A percentile compares a stretch with the other conserved stretches of the same genome.
These are phyloP conservation scores for Ustilaginoidea virens DNA, from an alignment of 2,329 filamentous ascomycete genomes.

Conservation along the genomic window DNA sequence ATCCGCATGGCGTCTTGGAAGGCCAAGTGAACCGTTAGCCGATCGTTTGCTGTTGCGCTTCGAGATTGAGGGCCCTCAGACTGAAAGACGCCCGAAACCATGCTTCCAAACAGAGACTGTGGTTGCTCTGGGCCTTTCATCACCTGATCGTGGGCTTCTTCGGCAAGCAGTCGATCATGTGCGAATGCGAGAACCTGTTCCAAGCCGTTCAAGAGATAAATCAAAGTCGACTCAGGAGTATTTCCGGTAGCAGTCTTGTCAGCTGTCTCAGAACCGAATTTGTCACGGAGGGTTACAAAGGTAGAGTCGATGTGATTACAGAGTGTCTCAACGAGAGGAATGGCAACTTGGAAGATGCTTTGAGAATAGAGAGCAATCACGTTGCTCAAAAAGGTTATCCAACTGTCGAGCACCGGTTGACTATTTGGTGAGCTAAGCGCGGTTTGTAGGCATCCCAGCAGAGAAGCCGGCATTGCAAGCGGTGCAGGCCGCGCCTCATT, in stretches of 20 bases:
- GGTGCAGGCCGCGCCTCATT: constrained; percentile 11
- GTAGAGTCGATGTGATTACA: constrained; percentile 61
- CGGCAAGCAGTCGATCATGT: constrained; percentile 65
- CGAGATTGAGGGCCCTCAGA: constrained; percentile 63
- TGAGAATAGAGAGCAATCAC: constrained; percentile 73
- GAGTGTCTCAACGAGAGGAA: constrained; percentile 81
- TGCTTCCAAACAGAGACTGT: constrained; percentile 83
- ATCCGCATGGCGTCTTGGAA: constrained; percentile 92
- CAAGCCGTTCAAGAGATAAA: constrained; percentile 80
- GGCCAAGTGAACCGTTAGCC: constrained; percentile 84
- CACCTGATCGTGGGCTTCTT: constrained; percentile 54
- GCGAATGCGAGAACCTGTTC: constrained; percentile 80
- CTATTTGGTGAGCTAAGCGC: constrained; percentile 64
- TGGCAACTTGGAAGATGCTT: constrained; percentile 75
- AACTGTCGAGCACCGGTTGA: constrained; percentile 71
- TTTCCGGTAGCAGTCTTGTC: constrained; percentile 3
- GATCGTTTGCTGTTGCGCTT: constrained; percentile 78
- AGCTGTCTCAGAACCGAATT: constrained; percentile 31
- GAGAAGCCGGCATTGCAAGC: constrained; percentile 42
- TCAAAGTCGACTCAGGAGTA: constrained; percentile 54
- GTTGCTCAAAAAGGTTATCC: constrained; percentile 74
- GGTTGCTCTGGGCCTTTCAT: constrained; percentile 69
- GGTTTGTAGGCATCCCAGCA: constrained; percentile 74
- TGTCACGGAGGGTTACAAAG: constrained; percentile 54
- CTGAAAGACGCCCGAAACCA: constrained; percentile 82